A percentile compares a stretch with the other conserved stretches of the same genome.
Conservation (phyloP, 2,329 filamentous ascomycete genomes). For the Aspergillus candidus region DNA sequence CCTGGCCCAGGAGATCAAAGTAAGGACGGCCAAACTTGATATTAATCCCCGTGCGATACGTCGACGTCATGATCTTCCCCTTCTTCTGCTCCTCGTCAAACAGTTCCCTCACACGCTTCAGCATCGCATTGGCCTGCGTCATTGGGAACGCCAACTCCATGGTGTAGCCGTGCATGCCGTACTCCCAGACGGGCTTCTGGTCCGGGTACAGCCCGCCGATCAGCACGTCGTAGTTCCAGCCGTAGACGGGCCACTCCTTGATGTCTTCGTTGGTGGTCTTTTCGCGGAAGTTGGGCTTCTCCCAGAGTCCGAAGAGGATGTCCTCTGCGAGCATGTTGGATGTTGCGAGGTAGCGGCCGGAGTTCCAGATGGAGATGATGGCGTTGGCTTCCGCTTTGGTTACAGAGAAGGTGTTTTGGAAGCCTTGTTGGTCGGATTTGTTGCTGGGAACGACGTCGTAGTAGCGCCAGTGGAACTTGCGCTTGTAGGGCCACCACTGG, state of each 20-base stretch:
- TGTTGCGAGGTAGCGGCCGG: slow-evolving; percentile 5
- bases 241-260: slow-evolving; percentile 8
- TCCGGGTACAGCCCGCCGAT: slow-evolving; percentile 10
- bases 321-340: slow-evolving; percentile 11
- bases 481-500: slow-evolving; percentile 12
- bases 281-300: slow-evolving; percentile 10
- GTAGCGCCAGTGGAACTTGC: slow-evolving; percentile 12
- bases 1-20: slow-evolving; percentile 9
- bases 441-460: slow-evolving; percentile 9
- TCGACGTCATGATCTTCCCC: slow-evolving; percentile 8
- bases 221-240: slow-evolving; percentile 11
- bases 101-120: slow-evolving; percentile 6
- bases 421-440: slow-evolving; percentile 6
- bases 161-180: slow-evolving; percentile 7
- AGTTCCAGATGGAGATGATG: slow-evolving; percentile 8
- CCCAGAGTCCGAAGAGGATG: slow-evolving; percentile 8
- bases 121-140: slow-evolving; percentile 5
- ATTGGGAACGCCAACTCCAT: slow-evolving; percentile 9
- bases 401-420: slow-evolving; percentile 12
- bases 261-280: slow-evolving; percentile 10
- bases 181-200: slow-evolving; percentile 9
- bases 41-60: slow-evolving; percentile 10
- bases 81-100: slow-evolving; percentile 9
- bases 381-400: slow-evolving; percentile 6
- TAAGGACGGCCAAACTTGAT: slow-evolving; percentile 12